Conservation (phyloP, 2,329 filamentous ascomycete species). For the Fusarium veterinarium region DNA sequence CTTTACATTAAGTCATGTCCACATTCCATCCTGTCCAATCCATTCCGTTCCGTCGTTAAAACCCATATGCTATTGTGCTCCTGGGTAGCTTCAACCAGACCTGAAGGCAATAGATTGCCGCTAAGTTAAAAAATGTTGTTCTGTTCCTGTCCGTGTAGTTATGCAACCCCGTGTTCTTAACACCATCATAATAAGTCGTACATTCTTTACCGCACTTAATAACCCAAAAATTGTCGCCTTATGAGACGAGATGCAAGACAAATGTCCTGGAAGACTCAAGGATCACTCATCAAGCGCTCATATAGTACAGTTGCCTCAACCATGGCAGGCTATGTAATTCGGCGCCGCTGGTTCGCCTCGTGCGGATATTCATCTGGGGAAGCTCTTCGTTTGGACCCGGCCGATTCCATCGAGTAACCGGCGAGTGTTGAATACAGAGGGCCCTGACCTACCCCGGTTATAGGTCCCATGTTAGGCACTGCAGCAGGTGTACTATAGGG, state of each 20-base stretch:
- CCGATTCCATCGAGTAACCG: conserved; percentile 53
- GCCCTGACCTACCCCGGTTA: conserved; percentile 52
- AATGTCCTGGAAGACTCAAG: conserved; percentile 24
- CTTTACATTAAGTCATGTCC: conserved; percentile 31
- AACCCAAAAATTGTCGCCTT: conserved; percentile 13
- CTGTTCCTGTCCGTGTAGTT: conserved; percentile 18
- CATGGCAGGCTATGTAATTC: conserved; percentile 43
- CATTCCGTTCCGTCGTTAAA: conserved; percentile 32
- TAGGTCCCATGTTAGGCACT: conserved; percentile 48
- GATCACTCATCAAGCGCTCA: conserved; percentile 28
- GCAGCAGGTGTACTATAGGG: conserved; percentile 66
- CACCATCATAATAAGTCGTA: conserved; percentile 19
- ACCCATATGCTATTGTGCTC: conserved; percentile 31
- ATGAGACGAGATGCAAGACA: conserved; percentile 11
- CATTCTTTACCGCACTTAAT: conserved; percentile 12
- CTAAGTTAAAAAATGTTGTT: background rate
- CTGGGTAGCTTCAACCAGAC: background rate
- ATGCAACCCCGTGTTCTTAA: conserved; percentile 8
- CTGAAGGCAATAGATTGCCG: background rate
- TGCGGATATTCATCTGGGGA: conserved; percentile 58
- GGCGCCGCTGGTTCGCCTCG: conserved; percentile 59
- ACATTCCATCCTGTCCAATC: conserved; percentile 31
- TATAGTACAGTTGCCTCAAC: conserved; percentile 5
- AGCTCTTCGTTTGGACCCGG: conserved; percentile 62
- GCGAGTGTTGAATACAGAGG: conserved; percentile 50